Evolutionary conservation across 441 rosid genomes (phyloP), one percentile per base, ranked within the genome.

Genomic region (Pelargonium citronellum): DNA sequence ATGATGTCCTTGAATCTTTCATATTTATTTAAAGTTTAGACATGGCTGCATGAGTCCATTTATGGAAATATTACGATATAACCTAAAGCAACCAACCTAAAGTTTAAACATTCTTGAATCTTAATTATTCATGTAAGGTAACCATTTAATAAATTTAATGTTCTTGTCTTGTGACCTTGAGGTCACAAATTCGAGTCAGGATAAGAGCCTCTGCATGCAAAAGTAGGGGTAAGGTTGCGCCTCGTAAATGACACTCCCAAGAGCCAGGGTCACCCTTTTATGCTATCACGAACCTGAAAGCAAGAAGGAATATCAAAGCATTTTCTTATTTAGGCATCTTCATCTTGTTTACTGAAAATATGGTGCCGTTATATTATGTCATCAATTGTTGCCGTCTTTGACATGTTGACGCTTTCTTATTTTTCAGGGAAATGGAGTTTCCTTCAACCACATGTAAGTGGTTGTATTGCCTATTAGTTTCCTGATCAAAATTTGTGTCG

Each of bases 401-500:
- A 77, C 62, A 44, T 71, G 53, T 78, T 74, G 51, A 44, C 70
- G n/a, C 64, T 75, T 67, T 71, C 67, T 1, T 71, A 47, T 75
- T 51, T 86, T 79, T 75, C 84, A 90, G 92, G 87, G 96, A 86
- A 82, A 70, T 80, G 67, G 96, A 90, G 68, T 76, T 80, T 71
- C 84, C 83, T 57, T 81, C 87, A 69, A 82, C 81, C 61, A 77
- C 85, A 69, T 83, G 96, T 90, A 86, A 84, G 92, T 73, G 37
- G 24, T 68, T 17, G 67, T 11, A 30, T 66, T 15, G 22, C 22
- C 41, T 8, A 75, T 22, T 69, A 9, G 44, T 34, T 57, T 63
- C 27, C 47, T 37, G 67, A 24, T 55, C 41, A 46, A 39, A 34
- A 9, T 65, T 73, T 67, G 37, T 34, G 34, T 22, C 7, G 39